Evolutionary conservation across 257 asterid species (phyloP), one percentile per base, ranked within the genome.

Genomic region (Lavandula angustifolia): DNA sequence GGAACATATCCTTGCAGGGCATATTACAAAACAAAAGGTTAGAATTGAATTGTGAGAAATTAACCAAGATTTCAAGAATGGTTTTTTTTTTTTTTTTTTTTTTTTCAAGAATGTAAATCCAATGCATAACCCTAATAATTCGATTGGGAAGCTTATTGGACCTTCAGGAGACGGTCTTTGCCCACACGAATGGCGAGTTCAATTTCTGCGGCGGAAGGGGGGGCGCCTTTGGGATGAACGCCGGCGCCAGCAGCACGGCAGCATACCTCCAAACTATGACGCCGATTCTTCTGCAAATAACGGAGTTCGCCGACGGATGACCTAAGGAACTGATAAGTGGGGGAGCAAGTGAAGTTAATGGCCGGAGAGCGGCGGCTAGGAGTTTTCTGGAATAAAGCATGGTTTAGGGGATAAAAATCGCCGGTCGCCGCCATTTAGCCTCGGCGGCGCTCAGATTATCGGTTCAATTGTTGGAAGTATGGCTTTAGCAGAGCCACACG

Each of bases 151-250:
- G 54, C 13, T 9, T 42, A 16, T 4, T 6, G 38, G 55, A 85
- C 97, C 96, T 91, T 91, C 75, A 67, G 40, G 37, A 86, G 95
- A 35, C 98, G 95, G 70, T 88, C 95, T 81, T 84, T 88, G 40
- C 98, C 98, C 48, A n/a, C 95, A 27, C 78, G 78, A 52, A 70
- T 83, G 5, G 80, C 80, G 46, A 71, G 46, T 52, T 82, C 84
- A 58, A 76, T 51, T 58, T 86, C 84, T 46, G 70, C 33, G 41
- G 61, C 73, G 14, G 82, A 74, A 72, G 74, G 59, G 1, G 73
- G 16, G 1, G 71, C 14, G 75, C 66, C 40, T 44, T 60, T 73
- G 66, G 78, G 77, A 33, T 75, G 78, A 62, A 81, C 42, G 65
- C 76, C 79, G 34, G 84, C 60, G 12, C 73, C 78, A 9, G 86